phyloP scores from a whole-genome alignment of 768 basidiomycete genomes.

The Dioszegia hungarica region DNA sequence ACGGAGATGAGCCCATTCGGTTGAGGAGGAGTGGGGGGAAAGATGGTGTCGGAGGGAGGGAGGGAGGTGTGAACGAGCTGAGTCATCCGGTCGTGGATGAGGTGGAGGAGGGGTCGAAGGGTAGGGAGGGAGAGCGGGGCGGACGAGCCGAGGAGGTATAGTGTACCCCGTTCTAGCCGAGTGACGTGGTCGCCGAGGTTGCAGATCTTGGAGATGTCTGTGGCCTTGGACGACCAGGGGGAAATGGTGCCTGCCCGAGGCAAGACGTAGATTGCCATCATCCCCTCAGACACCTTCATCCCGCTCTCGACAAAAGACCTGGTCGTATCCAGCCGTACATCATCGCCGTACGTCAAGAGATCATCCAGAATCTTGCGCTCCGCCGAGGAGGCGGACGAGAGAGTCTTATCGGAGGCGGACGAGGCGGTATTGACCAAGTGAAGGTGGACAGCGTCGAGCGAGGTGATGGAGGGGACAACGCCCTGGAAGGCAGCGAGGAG shows the following conservation, averaged over 20 bases:
- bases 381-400: slow-evolving; percentile 53
- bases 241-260: slow-evolving; percentile 89
- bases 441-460: slow-evolving; percentile 76
- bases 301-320: slow-evolving; percentile 34
- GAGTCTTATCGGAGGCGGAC: slow-evolving; percentile 52
- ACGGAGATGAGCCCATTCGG: slow-evolving; percentile 69
- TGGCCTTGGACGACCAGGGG: slow-evolving; percentile 98
- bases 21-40: slow-evolving; percentile 54
- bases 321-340: slow-evolving; percentile 48
- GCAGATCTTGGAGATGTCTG: slow-evolving; percentile 86
- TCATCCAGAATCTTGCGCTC: slow-evolving; percentile 59
- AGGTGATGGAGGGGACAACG: slow-evolving; percentile 55
- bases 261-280: slow-evolving; percentile 64
- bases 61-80: slow-evolving; percentile 62
- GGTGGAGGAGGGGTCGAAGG: slow-evolving; percentile 59
- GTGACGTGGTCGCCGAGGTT: slow-evolving; percentile 67
- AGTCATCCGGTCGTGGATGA: slow-evolving; percentile 96
- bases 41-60: slow-evolving; percentile 57
- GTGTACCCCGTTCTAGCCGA: slow-evolving; percentile 81
- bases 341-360: slow-evolving; percentile 80
- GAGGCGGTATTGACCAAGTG: slow-evolving; percentile 72
- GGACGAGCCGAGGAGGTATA: slow-evolving; percentile 56
- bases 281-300: slow-evolving; percentile 29
- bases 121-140: slow-evolving; percentile 53
- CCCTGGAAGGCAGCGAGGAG: slow-evolving; percentile 62